A percentile compares a stretch with the other conserved stretches of the same genome.
Conservation (phyloP, 2,329 filamentous ascomycete species). For the Fusarium marasasianum region DNA sequence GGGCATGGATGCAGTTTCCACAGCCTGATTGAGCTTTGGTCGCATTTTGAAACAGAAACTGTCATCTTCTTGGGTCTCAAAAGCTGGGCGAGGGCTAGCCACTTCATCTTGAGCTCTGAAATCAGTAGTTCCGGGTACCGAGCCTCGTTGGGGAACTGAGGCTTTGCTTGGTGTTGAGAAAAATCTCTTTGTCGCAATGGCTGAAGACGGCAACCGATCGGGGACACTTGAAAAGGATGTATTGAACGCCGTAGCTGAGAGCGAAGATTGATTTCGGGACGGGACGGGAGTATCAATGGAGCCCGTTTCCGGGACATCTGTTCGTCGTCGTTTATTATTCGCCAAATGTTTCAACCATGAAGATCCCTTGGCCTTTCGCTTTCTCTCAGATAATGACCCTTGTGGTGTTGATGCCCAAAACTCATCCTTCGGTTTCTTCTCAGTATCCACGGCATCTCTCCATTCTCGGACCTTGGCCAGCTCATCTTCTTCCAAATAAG, state of each 20-base stretch:
- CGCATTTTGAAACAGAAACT: constrained; percentile 48
- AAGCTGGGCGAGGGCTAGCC: not conserved
- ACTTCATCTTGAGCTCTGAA: not conserved
- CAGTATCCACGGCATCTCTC: constrained; percentile 41
- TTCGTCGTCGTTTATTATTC: constrained; percentile 46
- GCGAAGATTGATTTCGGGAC: constrained; percentile 1
- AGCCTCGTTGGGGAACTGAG: not conserved
- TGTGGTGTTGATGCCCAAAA: constrained; percentile 38
- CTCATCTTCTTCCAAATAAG: constrained; percentile 46
- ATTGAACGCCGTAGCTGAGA: not conserved
- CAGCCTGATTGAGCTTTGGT: not conserved
- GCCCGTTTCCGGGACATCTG: constrained; percentile 33
- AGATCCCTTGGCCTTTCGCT: constrained; percentile 40
- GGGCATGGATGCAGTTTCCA: not conserved
- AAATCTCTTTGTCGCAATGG: not conserved
- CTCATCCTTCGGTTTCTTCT: constrained; percentile 18
- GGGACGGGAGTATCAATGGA: constrained; percentile 35
- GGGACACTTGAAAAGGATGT: constrained; percentile 37
- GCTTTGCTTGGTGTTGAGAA: constrained; percentile 3
- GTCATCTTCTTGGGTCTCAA: constrained; percentile 46
- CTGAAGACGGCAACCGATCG: constrained; percentile 25
- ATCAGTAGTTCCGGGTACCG: not conserved
- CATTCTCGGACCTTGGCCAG: constrained; percentile 47
- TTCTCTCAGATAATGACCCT: constrained; percentile 30
- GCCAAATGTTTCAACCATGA: constrained; percentile 47